Conservation (phyloP, 2,329 filamentous ascomycete species). For the Aspergillus latus region DNA sequence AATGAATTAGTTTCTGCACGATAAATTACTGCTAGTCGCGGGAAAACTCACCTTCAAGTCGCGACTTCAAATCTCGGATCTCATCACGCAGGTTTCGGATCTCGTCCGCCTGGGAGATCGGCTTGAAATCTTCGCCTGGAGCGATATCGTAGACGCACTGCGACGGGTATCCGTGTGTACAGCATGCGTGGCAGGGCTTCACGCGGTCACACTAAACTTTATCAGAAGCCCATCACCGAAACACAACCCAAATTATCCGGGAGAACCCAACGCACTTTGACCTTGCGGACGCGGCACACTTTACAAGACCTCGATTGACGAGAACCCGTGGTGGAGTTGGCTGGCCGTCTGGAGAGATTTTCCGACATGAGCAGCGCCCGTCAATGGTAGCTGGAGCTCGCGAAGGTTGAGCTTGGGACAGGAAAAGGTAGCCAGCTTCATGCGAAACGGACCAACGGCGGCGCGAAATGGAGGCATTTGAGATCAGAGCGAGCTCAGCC, state of each 20-base stretch:
- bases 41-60: conserved; percentile 26
- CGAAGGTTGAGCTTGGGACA: conserved; percentile 10
- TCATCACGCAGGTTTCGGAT: conserved; percentile 37
- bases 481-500: conserved; percentile 32
- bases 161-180: conserved; percentile 41
- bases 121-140: conserved; percentile 34
- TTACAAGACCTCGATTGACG: conserved; percentile 41
- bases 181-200: conserved; percentile 41
- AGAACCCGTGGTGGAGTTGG: conserved; percentile 18
- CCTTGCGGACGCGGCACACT: conserved; percentile 40
- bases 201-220: conserved; percentile 38
- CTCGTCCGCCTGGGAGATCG: conserved; percentile 39
- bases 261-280: conserved; percentile 32
- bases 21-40: background rate
- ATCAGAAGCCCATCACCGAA: background rate
- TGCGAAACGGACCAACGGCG: conserved; percentile 28
- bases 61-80: conserved; percentile 32
- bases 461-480: conserved; percentile 26
- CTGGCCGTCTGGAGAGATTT: conserved; percentile 22
- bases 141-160: conserved; percentile 39
- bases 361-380: conserved; percentile 20
- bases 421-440: conserved; percentile 13
- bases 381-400: conserved; percentile 26
- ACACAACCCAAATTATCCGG: too few relatives aligned
- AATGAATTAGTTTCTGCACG: background rate